These are phyloP conservation scores for Eimeria praecox DNA, from an alignment of 169 alveolate species.

Conservation along the genomic window DNA sequence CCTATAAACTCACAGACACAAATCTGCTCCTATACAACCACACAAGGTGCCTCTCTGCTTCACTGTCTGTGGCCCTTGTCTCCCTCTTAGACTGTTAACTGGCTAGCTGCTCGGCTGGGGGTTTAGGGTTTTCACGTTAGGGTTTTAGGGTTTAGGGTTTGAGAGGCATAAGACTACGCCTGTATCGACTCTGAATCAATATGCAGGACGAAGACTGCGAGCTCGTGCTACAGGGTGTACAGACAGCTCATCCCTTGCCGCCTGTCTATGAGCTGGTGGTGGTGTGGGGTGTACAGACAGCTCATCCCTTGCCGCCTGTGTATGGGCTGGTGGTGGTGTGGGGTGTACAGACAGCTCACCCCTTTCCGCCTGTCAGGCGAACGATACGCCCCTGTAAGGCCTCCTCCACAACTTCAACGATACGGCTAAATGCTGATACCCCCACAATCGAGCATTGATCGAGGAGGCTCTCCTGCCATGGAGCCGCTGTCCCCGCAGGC, in stretches of 20 bases:
- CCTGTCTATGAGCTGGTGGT: too few species aligned
- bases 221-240: too few species aligned
- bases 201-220: too few species aligned
- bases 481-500: background rate
- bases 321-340: too few species aligned
- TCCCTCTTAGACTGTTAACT: background rate
- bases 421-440: conserved; percentile 88
- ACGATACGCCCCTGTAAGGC: conserved; percentile 96
- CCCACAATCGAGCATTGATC: conserved; percentile 87
- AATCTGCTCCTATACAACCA: background rate
- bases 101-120: background rate
- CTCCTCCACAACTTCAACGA: conserved; percentile 98
- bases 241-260: too few species aligned
- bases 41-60: background rate
- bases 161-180: background rate
- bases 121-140: background rate
- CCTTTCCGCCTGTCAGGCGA: conserved; percentile 87
- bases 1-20: background rate
- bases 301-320: too few species aligned
- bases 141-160: background rate
- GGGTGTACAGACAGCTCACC: conserved; percentile 40
- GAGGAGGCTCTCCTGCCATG: conserved; percentile 72
- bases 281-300: background rate
- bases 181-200: too few species aligned
- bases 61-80: background rate